Conservation (phyloP, 2,329 filamentous ascomycete genomes). For the Cyphellophora europaea region DNA sequence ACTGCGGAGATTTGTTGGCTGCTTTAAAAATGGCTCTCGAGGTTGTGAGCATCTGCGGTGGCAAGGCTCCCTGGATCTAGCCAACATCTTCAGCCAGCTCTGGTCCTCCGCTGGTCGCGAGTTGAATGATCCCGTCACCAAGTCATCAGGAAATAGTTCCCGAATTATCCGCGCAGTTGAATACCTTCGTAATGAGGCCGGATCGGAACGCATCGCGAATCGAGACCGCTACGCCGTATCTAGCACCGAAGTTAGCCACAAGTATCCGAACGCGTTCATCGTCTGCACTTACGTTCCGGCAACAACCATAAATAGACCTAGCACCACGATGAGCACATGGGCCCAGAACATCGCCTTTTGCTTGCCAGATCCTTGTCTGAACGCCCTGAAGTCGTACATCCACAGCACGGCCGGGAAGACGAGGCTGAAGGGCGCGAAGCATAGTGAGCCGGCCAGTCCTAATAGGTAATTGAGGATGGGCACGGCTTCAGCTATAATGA, state of each 20-base stretch:
- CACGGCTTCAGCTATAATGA: conserved; percentile 43
- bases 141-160: conserved; percentile 2
- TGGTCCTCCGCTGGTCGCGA: too few species aligned
- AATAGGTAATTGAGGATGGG: conserved; percentile 48
- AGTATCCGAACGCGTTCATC: too few species aligned
- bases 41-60: too few species aligned
- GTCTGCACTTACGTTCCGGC: conserved; percentile 35
- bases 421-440: conserved; percentile 43
- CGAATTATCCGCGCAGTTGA: conserved; percentile 9
- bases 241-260: neutral
- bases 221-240: conserved; percentile 7
- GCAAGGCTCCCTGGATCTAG: too few species aligned
- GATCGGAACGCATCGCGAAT: conserved; percentile 5
- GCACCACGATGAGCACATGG: conserved; percentile 32
- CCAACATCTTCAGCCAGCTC: too few species aligned
- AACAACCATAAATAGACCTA: conserved; percentile 39
- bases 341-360: conserved; percentile 30
- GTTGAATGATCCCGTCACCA: too few species aligned
- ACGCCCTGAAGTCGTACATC: conserved; percentile 35
- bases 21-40: too few species aligned
- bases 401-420: conserved; percentile 41
- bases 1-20: too few species aligned
- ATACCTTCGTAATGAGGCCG: conserved; percentile 8
- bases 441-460: conserved; percentile 40
- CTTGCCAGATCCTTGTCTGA: conserved; percentile 26